Evolutionary conservation across 2,329 filamentous ascomycete genomes (phyloP), one percentile per base, ranked within the genome.

Genomic region (Penicillium hesseltinei): DNA sequence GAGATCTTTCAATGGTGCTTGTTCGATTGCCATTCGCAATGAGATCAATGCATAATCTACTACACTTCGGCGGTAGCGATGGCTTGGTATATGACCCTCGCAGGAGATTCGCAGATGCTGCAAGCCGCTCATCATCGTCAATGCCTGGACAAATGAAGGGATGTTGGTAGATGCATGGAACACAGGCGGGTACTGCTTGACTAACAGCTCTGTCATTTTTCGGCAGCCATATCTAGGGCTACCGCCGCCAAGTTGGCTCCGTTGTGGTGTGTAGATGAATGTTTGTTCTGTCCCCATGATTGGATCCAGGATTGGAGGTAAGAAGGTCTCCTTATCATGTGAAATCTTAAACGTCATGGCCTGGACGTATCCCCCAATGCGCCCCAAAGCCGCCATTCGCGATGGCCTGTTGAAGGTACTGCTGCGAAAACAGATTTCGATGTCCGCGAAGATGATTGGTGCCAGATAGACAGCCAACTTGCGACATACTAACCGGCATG

Each of bases 151-250:
- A 77, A 96, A 96, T 39, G 90, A 89, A 5, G 89, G 84, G 7
- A 95, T 88, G 70, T 96, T 94, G 59, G 90, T 93, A 8, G 92
- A 90, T 7, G 91, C 90, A 70, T 96, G 92, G 76, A 96, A 96
- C 3, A 96, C 78, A 6, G 92, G 90, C 51, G 91, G 90, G 69
- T 95, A 96, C 75, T 96, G 91, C 70, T 91, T 86, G 15, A 91
- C 90, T 59, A 96, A 81, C 57, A 95, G 82, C 69, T 93, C 88
- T 60, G 88, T 91, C 68, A 94, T 85, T 67, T 91, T 89, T 66
- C 84, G 82, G 71, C 87, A 90, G 64, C 88, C 90, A 72, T 95
- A 95, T 75, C 91, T 93, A 51, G 88, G 89, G 33, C 17, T 42
- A 4, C 19, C 47, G 11, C 13, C 21, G 9, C 29, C 64, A 51